A percentile compares a stretch with the other conserved stretches of the same genome.
These are phyloP conservation scores for Citrullus mucosospermus DNA, from an alignment of 306 rosid species.

Conservation along the genomic window DNA sequence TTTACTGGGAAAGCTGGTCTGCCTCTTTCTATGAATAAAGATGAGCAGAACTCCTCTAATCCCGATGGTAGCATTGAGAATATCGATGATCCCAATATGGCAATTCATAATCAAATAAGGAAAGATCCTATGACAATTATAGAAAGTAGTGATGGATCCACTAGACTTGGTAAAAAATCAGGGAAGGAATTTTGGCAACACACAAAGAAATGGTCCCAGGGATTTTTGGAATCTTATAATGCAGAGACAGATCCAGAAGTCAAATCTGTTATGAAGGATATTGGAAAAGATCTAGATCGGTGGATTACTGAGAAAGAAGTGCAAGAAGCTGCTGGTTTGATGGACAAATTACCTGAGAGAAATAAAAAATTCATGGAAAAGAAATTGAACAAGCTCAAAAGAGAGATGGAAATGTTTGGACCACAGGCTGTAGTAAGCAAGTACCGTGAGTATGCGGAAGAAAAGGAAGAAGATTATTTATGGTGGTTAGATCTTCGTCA, in stretches of 20 bases:
- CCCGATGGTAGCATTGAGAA: constrained; percentile 16
- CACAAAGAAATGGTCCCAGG: constrained; percentile 91
- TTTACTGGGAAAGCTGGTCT: constrained; percentile 16
- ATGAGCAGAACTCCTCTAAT: constrained; percentile 22
- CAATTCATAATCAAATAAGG: constrained; percentile 5
- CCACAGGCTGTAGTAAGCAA: constrained; percentile 95
- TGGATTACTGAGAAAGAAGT: constrained; percentile 91
- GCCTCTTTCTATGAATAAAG: constrained; percentile 30
- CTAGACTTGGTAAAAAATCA: constrained; percentile 61
- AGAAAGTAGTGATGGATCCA: constrained; percentile 89
- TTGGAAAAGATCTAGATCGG: constrained; percentile 83
- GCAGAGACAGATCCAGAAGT: constrained; percentile 79
- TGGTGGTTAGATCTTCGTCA: constrained; percentile 93
- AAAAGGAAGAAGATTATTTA: constrained; percentile 71
- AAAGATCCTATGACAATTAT: constrained; percentile 43
- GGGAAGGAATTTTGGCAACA: constrained; percentile 98
- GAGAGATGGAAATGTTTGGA: constrained; percentile 94
- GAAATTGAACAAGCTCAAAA: constrained; percentile 71
- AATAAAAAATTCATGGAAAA: constrained; percentile 51
- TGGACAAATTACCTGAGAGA: constrained; percentile 47
- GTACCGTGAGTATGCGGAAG: constrained; percentile 72
- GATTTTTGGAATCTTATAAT: constrained; percentile 73
- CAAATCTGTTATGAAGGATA: constrained; percentile 58
- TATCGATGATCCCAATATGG: constrained; percentile 17
- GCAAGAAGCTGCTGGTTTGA: constrained; percentile 73